phyloP scores from a whole-genome alignment of 352 stramenopile genomes.

The Globisporangium yorkense region DNA sequence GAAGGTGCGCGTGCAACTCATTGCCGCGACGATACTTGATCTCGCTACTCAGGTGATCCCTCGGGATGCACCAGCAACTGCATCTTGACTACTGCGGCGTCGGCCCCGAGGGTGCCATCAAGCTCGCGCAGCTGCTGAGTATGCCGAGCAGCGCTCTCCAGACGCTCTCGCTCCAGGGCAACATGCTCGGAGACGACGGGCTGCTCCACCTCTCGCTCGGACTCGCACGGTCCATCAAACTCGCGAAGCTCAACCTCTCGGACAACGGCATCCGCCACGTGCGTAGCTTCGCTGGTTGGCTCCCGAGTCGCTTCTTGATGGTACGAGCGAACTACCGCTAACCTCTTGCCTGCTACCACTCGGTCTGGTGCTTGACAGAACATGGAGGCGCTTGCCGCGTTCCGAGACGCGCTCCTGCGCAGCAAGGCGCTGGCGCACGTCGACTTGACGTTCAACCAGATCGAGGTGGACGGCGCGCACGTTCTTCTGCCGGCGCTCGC shows the following conservation, averaged over 20 bases:
- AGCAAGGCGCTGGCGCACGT: slow-evolving; percentile 67
- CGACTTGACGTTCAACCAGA: slow-evolving; percentile 76
- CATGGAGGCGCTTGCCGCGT: slow-evolving; percentile 39
- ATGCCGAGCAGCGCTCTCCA: slow-evolving; percentile 47
- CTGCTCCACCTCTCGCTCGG: slow-evolving; percentile 69
- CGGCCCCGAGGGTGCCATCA: slow-evolving; percentile 36
- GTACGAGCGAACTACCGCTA: not conserved
- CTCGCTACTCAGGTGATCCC: too few species aligned
- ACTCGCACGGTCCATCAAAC: slow-evolving; percentile 45
- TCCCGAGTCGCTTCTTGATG: not conserved
- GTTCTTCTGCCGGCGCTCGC: slow-evolving; percentile 52
- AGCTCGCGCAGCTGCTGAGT: slow-evolving; percentile 64
- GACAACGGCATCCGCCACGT: slow-evolving; percentile 80
- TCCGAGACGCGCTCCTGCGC: slow-evolving; percentile 55
- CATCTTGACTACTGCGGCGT: slow-evolving; percentile 71
- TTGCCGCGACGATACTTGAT: not conserved
- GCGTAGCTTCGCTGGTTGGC: slow-evolving; percentile 2
- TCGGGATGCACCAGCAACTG: slow-evolving; percentile 39
- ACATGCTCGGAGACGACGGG: slow-evolving; percentile 44
- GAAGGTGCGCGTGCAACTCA: slow-evolving; percentile 32
- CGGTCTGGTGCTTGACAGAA: slow-evolving; percentile 17
- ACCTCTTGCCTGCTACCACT: not conserved
- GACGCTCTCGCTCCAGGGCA: slow-evolving; percentile 62
- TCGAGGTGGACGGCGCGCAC: slow-evolving; percentile 55
- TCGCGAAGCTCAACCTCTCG: slow-evolving; percentile 64